Conservation (phyloP, 345 rosid species). For the Lepidium aucheri region DNA sequence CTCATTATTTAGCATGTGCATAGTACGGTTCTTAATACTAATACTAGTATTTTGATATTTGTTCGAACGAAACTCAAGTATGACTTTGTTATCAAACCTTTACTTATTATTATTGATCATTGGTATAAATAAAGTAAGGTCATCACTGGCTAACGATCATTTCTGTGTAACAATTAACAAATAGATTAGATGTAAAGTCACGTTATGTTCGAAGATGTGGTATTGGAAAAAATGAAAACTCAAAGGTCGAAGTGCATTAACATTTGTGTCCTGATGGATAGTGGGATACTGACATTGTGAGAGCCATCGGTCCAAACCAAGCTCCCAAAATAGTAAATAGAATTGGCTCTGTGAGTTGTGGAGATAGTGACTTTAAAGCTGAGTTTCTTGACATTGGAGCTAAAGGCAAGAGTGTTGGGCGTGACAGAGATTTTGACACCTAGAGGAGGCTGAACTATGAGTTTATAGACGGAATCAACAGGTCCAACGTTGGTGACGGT, state of each 20-base stretch:
- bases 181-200: too few species aligned
- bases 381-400: conserved; percentile 11
- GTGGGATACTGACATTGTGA: conserved; percentile 33
- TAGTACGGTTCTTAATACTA: too few species aligned
- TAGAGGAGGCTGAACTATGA: conserved; percentile 20
- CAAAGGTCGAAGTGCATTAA: conserved; percentile 3
- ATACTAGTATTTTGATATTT: too few species aligned
- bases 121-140: too few species aligned
- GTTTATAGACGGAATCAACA: conserved; percentile 20
- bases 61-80: too few species aligned
- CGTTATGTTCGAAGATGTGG: neutral
- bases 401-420: conserved; percentile 24
- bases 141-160: too few species aligned
- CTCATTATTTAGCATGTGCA: too few species aligned
- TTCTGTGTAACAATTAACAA: too few species aligned
- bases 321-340: conserved; percentile 38
- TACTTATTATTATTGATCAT: too few species aligned
- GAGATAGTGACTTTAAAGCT: conserved; percentile 18
- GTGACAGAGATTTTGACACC: conserved; percentile 22
- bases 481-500: conserved; percentile 41
- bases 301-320: conserved; percentile 31
- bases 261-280: conserved; percentile 34
- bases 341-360: conserved; percentile 22
- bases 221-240: neutral
- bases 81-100: too few species aligned